phyloP scores from a whole-genome alignment of 768 basidiomycete genomes.

The Kwoniella sp. region DNA sequence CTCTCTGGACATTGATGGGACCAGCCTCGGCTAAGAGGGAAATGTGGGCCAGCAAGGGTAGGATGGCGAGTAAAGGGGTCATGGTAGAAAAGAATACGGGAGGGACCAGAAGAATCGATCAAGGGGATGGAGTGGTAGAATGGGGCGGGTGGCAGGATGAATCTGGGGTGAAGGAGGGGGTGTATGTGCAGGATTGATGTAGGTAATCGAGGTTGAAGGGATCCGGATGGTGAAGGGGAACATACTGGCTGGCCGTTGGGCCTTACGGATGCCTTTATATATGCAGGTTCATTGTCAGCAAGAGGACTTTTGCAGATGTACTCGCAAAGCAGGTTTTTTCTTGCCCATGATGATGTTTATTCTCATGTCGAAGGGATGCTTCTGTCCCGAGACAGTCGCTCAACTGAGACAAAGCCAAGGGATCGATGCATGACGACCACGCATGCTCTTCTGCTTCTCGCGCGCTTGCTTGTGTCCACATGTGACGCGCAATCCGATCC shows the following conservation, averaged over 20 bases:
- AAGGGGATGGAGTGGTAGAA: slow-evolving; percentile 1
- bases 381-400: too few species aligned
- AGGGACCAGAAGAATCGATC: slow-evolving; percentile 5
- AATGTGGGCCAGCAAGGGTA: slow-evolving; percentile 7
- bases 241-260: neutral
- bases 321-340: neutral
- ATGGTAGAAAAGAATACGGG: slow-evolving; percentile 2
- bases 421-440: too few species aligned
- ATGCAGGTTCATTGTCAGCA: neutral
- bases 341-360: too few species aligned
- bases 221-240: neutral
- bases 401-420: too few species aligned
- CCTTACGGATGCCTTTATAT: neutral
- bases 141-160: slow-evolving; percentile 3
- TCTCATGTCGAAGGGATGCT: neutral
- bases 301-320: too few species aligned
- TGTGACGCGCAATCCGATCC: too few species aligned
- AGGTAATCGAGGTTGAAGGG: neutral
- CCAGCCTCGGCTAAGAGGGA: slow-evolving; percentile 9
- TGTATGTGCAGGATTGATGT: neutral
- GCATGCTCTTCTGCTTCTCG: neutral
- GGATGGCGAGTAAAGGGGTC: neutral
- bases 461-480: neutral
- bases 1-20: slow-evolving; percentile 10
- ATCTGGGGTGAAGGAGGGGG: neutral